Evolutionary conservation across 768 basidiomycete species (phyloP), one percentile per base, ranked within the genome.

Genomic region (Lentinula detonsa): DNA sequence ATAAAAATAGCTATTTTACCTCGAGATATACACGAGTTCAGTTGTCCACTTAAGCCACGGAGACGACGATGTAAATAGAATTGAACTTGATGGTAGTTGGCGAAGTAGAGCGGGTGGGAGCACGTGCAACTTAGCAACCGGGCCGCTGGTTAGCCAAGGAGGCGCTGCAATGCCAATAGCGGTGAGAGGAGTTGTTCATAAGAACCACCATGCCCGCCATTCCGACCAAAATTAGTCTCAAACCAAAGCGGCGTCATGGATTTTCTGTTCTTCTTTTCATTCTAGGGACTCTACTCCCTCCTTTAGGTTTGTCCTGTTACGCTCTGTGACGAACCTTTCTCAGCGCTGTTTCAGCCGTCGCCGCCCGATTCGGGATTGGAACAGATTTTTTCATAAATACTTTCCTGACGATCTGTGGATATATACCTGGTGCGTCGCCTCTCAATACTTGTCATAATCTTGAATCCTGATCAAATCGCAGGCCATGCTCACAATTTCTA

Each of bases 401-500:
- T 4, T 70, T 96, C 65, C 74, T 95, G 39, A 95, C 92, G n/a
- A 82, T 98, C 58, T 88, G 86, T 70, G 95, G 95, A 10, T 97
- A 96, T 71, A 90, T 94, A 66, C 92, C 91, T 57, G 91, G 91
- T 90, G 51, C 9, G 78, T 64, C 0, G 45, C n/a, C 28, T 18
- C 28, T 57, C 2, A 18, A 28, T 28, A 28, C 23, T 23, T 2
- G 1, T 23, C 23, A n/a, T 59, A 37, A 61, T 16, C 8, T 4
- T 40, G 15, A 3, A 16, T 40, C n/a, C 57, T 59, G 56, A 48
- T 62, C 48, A 10, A 42, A 48, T 66, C 65, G 56, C 70, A 87
- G 92, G 93, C 21, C 95, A 98, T 71, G 85, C 76, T 58, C 95
- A 98, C 75, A 97, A 96, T 66, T 94, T 94, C 71, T 94, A 94